phyloP scores from a whole-genome alignment of 2,329 filamentous ascomycete genomes.

The Neofusicoccum ribis region DNA sequence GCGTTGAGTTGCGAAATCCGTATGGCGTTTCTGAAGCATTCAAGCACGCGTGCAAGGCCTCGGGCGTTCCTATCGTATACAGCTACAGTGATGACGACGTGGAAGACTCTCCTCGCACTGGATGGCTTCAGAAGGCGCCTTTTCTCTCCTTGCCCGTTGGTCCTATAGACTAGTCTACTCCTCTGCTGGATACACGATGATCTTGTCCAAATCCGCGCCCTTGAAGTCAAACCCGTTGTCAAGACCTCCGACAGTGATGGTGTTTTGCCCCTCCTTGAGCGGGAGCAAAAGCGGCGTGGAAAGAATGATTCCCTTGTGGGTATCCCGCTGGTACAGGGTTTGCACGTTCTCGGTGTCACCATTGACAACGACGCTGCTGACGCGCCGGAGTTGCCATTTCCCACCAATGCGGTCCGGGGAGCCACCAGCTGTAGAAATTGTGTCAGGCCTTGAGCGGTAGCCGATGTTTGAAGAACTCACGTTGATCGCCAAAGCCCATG shows the following conservation, averaged over 20 bases:
- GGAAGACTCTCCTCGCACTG: neutral
- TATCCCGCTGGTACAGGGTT: slow-evolving; percentile 56
- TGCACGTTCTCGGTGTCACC: slow-evolving; percentile 50
- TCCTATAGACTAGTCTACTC: neutral
- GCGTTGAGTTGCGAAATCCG: neutral
- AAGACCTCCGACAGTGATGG: slow-evolving; percentile 59
- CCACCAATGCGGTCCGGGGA: slow-evolving; percentile 61
- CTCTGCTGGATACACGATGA: slow-evolving; percentile 62
- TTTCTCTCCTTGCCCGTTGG: neutral
- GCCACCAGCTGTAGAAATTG: slow-evolving; percentile 45
- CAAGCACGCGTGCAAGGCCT: neutral
- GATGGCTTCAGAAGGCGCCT: neutral
- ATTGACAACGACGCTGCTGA: slow-evolving; percentile 62
- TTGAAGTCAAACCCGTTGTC: slow-evolving; percentile 58
- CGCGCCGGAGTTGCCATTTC: slow-evolving; percentile 59
- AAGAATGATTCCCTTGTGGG: slow-evolving; percentile 61
- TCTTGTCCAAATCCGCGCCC: slow-evolving; percentile 59
- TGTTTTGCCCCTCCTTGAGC: slow-evolving; percentile 57
- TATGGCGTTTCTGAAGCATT: neutral
- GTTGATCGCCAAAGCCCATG: slow-evolving; percentile 58
- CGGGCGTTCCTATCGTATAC: neutral
- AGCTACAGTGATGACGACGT: neutral
- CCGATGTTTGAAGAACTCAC: slow-evolving; percentile 23
- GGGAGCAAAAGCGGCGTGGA: slow-evolving; percentile 58
- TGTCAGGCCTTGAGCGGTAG: neutral